Conservation (phyloP, 2,329 filamentous ascomycete genomes). For the Exophiala sp. region DNA sequence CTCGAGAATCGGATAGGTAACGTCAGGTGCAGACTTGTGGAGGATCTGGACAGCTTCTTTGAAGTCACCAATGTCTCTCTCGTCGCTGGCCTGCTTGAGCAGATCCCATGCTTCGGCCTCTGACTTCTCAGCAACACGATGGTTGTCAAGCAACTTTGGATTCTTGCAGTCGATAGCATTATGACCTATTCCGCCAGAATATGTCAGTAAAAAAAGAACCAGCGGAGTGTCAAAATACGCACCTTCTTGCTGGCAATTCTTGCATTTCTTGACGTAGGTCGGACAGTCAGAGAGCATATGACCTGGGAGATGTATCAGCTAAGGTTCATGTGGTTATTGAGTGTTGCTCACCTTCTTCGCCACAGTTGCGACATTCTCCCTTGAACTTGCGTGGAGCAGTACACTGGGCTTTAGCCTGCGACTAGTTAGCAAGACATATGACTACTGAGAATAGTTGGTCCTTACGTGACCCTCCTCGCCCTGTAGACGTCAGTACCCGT, state of each 20-base stretch:
- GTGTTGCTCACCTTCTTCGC: slow-evolving; percentile 32
- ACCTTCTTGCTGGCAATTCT: slow-evolving; percentile 45
- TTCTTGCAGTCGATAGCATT: slow-evolving; percentile 41
- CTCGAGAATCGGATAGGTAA: slow-evolving; percentile 47
- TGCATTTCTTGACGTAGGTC: slow-evolving; percentile 41
- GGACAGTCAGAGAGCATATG: slow-evolving; percentile 44
- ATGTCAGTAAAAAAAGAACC: background rate
- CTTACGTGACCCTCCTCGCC: slow-evolving; percentile 37
- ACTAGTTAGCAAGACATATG: slow-evolving; percentile 3
- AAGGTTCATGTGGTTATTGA: background rate
- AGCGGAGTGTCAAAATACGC: slow-evolving; percentile 4
- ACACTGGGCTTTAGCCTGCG: slow-evolving; percentile 40
- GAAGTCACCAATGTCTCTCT: slow-evolving; percentile 48
- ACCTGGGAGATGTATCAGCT: slow-evolving; percentile 27
- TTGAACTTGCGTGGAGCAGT: slow-evolving; percentile 44
- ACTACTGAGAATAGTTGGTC: background rate
- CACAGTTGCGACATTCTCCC: slow-evolving; percentile 43
- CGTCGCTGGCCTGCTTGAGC: slow-evolving; percentile 45
- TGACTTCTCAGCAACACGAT: slow-evolving; percentile 42
- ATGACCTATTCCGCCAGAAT: slow-evolving; percentile 37
- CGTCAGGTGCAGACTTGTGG: slow-evolving; percentile 43
- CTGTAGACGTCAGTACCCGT: slow-evolving; percentile 13
- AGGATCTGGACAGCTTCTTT: slow-evolving; percentile 48
- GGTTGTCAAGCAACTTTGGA: slow-evolving; percentile 41
- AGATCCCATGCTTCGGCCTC: slow-evolving; percentile 47